Base-by-base conservation (phyloP, 148 eudicot genomes). In the Fagopyrum tataricum region DNA sequence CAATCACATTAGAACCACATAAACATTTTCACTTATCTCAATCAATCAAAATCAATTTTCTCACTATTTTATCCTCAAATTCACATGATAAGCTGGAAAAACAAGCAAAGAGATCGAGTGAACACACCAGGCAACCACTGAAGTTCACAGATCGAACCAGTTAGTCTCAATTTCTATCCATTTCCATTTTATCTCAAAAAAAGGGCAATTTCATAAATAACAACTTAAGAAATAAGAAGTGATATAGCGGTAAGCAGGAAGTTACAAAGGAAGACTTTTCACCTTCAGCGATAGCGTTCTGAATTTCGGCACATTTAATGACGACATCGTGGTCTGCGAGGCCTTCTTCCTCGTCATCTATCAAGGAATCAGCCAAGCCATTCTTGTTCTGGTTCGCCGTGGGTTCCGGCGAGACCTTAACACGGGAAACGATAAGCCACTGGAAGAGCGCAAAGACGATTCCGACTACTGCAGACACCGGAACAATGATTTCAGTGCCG, bases 281-380 rank as follows among this genome's bases (percentile, higher is more conserved):
- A 93, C 98, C 98, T 87, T 93, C 96, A 42, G 96, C 83, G 49
- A 93, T 93, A 6, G 98, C 98, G 46, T 14, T 77, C 56, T 93
- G 98, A 76, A 93, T 93, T 73, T 93, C 98, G 18, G 98, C 90
- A 46, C 98, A 93, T 72, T 87, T 93, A 9, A 76, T 61, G 41
- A 93, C 94, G 6, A 89, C 89, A 24, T 31, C 48, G 1, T 86
- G 87, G 72, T 89, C 96, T 42, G 74, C 84, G 41, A 81, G 9
- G 10, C 94, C 98, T 55, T 91, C 98, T 78, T 93, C 98, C 75
- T 90, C 98, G 74, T 86, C 94, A 78, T 31, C 37, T 31, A 93
- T 87, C 77, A 93, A 75, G 15, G 82, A 72, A 2, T 90, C 98
- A 6, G 79, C 62, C 40, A 61, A 26, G 48, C 82, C 85, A 46